These are phyloP conservation scores for Lindgomyces ingoldianus DNA, from an alignment of 495 filamentous ascomycete genomes.

Conservation along the genomic window DNA sequence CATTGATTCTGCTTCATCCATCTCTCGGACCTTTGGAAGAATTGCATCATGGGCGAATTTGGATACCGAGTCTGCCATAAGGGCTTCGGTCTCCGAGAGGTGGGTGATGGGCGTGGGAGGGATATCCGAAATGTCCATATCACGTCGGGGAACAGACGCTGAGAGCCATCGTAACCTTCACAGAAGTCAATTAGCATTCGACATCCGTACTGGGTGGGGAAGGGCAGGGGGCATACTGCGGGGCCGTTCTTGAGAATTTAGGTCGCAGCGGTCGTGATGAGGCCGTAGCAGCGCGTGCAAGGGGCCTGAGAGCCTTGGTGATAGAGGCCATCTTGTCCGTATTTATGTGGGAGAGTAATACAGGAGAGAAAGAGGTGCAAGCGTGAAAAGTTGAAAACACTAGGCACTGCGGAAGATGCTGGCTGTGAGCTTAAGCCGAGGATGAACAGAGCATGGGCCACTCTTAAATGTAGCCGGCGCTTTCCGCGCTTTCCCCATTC, in stretches of 20 bases:
- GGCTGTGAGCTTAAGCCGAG: not conserved
- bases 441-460: not conserved
- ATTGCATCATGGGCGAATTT: conserved; percentile 90
- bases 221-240: conserved; percentile 32
- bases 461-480: conserved; percentile 12
- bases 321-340: conserved; percentile 65
- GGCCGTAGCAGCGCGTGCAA: conserved; percentile 59
- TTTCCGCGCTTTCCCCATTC: not conserved
- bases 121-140: conserved; percentile 64
- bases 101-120: conserved; percentile 91
- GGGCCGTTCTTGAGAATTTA: conserved; percentile 39
- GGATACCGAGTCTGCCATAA: conserved; percentile 86
- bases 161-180: conserved; percentile 67
- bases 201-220: not conserved
- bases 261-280: conserved; percentile 51
- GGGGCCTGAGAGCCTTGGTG: conserved; percentile 65
- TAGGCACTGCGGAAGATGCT: not conserved
- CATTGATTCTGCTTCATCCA: conserved; percentile 97
- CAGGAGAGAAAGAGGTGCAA: not conserved
- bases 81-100: conserved; percentile 82
- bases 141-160: conserved; percentile 62
- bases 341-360: not conserved
- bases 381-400: not conserved
- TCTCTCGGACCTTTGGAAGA: conserved; percentile 88
- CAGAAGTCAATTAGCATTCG: conserved; percentile 30